phyloP scores from a whole-genome alignment of 306 rosid genomes.

The Cucumis cinereus region DNA sequence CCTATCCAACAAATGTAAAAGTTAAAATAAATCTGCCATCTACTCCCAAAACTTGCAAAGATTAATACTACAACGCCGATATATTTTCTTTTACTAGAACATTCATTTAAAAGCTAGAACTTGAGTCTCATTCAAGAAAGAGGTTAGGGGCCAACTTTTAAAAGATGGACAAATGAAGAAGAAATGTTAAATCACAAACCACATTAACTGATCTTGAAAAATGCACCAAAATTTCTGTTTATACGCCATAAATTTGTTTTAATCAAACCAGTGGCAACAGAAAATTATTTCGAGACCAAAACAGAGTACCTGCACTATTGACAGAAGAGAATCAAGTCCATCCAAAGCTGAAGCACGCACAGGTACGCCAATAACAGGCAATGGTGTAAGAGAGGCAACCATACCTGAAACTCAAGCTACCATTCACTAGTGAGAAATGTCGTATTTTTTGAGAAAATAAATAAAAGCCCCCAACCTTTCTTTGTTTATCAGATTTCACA shows the following conservation, averaged over 20 bases:
- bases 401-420: conserved; percentile 40
- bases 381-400: conserved; percentile 78
- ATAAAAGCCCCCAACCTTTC: not conserved
- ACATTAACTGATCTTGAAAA: not conserved
- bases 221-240: not conserved
- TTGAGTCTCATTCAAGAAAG: not conserved
- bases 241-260: not conserved
- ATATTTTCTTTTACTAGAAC: not conserved
- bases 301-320: conserved; percentile 65
- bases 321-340: conserved; percentile 78
- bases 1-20: not conserved
- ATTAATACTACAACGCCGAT: not conserved
- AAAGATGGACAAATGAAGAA: not conserved
- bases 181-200: not conserved
- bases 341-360: conserved; percentile 70
- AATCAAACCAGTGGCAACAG: not conserved
- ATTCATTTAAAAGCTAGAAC: not conserved
- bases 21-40: not conserved
- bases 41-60: not conserved
- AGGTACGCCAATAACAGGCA: conserved; percentile 85
- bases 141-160: not conserved
- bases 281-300: not conserved
- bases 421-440: not conserved
- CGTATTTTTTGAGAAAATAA: not conserved
- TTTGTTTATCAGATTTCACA: not conserved